A percentile compares a stretch with the other conserved stretches of the same genome.
phyloP scores from a whole-genome alignment of 2,329 filamentous ascomycete species.

The Coniella lustricola region DNA sequence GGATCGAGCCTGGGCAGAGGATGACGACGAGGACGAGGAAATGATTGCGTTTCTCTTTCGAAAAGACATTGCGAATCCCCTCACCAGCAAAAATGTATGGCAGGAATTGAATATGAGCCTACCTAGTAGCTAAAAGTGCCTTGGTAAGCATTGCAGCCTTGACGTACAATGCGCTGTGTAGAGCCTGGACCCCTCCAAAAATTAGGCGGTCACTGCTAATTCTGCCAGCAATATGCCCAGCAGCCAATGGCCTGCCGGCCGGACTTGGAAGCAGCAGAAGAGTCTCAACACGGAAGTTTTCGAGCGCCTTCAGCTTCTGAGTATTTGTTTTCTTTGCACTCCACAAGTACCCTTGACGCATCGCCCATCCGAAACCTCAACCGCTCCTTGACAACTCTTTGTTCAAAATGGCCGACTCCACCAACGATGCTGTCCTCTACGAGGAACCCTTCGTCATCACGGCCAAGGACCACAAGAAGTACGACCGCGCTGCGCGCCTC shows the following conservation, averaged over 20 bases:
- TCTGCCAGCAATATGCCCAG: neutral
- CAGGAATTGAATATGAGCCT: neutral
- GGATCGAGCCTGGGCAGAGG: slow-evolving; percentile 20
- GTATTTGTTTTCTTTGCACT: neutral
- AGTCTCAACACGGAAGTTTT: neutral
- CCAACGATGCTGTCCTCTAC: slow-evolving; percentile 86
- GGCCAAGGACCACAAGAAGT: slow-evolving; percentile 74
- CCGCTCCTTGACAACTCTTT: too few relatives aligned
- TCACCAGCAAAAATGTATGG: neutral
- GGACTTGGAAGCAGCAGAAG: neutral
- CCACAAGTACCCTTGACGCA: neutral
- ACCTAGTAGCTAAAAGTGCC: too few relatives aligned
- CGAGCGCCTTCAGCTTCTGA: neutral
- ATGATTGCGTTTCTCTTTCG: slow-evolving; percentile 51
- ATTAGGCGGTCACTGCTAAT: slow-evolving; percentile 6
- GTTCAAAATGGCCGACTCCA: slow-evolving; percentile 39
- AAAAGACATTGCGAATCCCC: slow-evolving; percentile 50
- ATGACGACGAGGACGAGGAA: slow-evolving; percentile 28
- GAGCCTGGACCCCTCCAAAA: slow-evolving; percentile 14
- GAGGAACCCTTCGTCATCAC: slow-evolving; percentile 86
- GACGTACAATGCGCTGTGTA: too few relatives aligned
- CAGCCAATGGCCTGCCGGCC: neutral
- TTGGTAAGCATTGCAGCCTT: too few relatives aligned
- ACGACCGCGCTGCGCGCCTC: slow-evolving; percentile 89
- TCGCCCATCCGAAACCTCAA: too few relatives aligned